A percentile compares a stretch with the other conserved stretches of the same genome.
Conservation (phyloP, 2,329 filamentous ascomycete species). For the Cercospora sesami region DNA sequence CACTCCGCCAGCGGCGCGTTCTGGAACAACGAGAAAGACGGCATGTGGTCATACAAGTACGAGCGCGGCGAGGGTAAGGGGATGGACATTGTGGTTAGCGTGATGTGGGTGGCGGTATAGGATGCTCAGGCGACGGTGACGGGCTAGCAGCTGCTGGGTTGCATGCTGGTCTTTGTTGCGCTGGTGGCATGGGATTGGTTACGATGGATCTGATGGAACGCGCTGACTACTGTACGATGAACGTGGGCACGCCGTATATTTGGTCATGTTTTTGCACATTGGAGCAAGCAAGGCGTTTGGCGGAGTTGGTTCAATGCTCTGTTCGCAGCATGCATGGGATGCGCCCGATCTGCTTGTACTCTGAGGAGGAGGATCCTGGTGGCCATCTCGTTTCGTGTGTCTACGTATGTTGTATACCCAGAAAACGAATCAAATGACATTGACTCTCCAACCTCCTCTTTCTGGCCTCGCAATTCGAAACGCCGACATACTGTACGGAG, state of each 20-base stretch:
- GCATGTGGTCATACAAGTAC: constrained; percentile 88
- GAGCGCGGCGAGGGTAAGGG: constrained; percentile 58
- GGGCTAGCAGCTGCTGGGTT: constrained; percentile 11
- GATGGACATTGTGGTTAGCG: constrained; percentile 54
- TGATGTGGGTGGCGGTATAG: constrained; percentile 71
- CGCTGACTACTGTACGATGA: constrained; percentile 8
- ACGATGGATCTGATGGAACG: background rate
- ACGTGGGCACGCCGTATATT: constrained; percentile 4
- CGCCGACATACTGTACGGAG: background rate
- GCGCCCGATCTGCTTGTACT: background rate
- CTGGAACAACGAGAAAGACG: constrained; percentile 89
- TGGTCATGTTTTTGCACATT: constrained; percentile 6
- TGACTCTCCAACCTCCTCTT: background rate
- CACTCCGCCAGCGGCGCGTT: constrained; percentile 81
- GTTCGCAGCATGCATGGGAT: constrained; percentile 1
- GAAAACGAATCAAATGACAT: background rate
- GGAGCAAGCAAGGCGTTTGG: constrained; percentile 17
- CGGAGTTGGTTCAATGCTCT: constrained; percentile 2
- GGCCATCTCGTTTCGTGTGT: background rate
- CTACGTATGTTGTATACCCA: constrained; percentile 7
- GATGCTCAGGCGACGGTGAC: constrained; percentile 8
- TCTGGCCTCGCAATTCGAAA: background rate
- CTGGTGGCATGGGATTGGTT: background rate
- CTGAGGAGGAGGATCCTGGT: background rate
- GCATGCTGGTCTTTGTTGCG: background rate